phyloP scores from a whole-genome alignment of 192 early-diverging fungal genomes.

The Phycomyces nitens region DNA sequence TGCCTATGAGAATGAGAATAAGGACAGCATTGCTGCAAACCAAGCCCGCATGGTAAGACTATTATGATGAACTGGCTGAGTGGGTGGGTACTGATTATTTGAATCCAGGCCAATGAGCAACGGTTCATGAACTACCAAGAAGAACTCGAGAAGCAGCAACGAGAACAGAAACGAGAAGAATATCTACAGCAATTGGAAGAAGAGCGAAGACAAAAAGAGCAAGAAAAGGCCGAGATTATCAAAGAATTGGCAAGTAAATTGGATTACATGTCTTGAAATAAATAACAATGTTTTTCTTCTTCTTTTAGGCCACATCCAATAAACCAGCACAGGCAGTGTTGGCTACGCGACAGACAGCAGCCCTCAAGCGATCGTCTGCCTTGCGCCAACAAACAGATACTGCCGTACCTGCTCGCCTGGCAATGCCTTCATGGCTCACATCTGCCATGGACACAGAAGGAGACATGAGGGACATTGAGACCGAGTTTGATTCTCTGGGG shows the following conservation, averaged over 20 bases:
- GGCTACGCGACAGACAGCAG: slow-evolving; percentile 38
- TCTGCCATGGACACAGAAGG: slow-evolving; percentile 25
- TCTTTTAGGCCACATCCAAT: slow-evolving; percentile 36
- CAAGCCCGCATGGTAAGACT: slow-evolving; percentile 53
- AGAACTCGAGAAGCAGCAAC: slow-evolving; percentile 48
- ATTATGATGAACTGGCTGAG: no score
- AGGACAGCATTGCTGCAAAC: slow-evolving; percentile 72
- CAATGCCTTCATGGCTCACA: slow-evolving; percentile 33
- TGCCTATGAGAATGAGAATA: slow-evolving; percentile 74
- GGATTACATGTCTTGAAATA: neutral
- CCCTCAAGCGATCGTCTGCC: slow-evolving; percentile 48
- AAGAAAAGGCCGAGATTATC: slow-evolving; percentile 68
- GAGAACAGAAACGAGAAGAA: slow-evolving; percentile 60
- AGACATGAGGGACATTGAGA: slow-evolving; percentile 29
- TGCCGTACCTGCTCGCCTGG: neutral
- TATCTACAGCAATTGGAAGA: slow-evolving; percentile 68
- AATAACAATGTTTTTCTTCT: neutral
- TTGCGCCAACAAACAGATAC: slow-evolving; percentile 33
- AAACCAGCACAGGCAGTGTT: slow-evolving; percentile 49
- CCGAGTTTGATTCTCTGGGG: slow-evolving; percentile 53
- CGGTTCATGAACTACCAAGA: slow-evolving; percentile 43
- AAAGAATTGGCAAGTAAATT: slow-evolving; percentile 57
- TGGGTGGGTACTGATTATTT: no score
- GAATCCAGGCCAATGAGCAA: slow-evolving; percentile 60
- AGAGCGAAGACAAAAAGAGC: slow-evolving; percentile 60